Evolutionary conservation across 2,329 filamentous ascomycete species (phyloP).

Genomic region (Aspergillus nomiae): DNA sequence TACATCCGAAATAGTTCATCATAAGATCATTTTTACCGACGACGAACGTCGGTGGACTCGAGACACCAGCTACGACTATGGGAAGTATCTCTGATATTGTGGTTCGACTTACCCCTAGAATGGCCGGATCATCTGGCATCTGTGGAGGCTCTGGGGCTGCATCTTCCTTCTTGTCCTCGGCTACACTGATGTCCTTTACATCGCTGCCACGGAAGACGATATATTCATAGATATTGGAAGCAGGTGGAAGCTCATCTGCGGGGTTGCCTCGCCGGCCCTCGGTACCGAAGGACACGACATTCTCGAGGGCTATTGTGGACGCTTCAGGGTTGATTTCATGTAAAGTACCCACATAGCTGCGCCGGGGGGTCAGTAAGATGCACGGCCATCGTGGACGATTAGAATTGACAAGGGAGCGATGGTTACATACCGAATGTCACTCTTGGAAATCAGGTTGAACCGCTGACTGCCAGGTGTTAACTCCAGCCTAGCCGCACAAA

Average conservation of each 20-base stretch:
- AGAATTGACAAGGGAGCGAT: not conserved
- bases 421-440: conserved; percentile 80
- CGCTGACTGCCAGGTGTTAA: conserved; percentile 66
- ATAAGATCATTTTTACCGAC: conserved; percentile 34
- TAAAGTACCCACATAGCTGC: conserved; percentile 89
- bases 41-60: conserved; percentile 13
- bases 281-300: conserved; percentile 91
- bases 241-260: conserved; percentile 79
- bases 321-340: conserved; percentile 98
- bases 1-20: conserved; percentile 98
- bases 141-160: conserved; percentile 74
- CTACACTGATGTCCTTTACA: conserved; percentile 95
- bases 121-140: conserved; percentile 92
- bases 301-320: conserved; percentile 94
- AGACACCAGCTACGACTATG: conserved; percentile 1
- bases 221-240: conserved; percentile 92
- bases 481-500: conserved; percentile 37
- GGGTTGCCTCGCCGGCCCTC: conserved; percentile 81
- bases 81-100: not conserved
- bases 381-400: conserved; percentile 8
- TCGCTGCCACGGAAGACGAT: conserved; percentile 98
- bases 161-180: conserved; percentile 72
- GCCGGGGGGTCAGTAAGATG: conserved; percentile 35
- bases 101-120: conserved; percentile 81
- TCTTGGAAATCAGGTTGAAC: conserved; percentile 96